Percentiles rank a stretch among this genome's conserved stretches.
Conservation (phyloP, 2,329 filamentous ascomycete genomes). For the Ramularia endophylla region DNA sequence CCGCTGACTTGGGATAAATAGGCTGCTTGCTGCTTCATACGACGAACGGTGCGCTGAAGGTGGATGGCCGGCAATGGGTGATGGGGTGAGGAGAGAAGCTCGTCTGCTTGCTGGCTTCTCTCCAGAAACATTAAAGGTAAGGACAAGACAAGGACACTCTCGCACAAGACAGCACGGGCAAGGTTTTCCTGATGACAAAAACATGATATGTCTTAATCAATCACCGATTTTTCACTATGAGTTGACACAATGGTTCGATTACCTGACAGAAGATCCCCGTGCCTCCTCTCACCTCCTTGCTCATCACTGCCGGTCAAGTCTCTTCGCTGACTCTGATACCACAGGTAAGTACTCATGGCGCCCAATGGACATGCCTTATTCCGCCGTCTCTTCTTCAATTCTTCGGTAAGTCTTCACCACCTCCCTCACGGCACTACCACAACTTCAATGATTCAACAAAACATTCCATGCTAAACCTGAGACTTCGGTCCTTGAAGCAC, state of each 20-base stretch:
- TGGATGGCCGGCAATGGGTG: conserved; percentile 4
- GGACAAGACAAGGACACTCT: no score
- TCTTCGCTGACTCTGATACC: conserved; percentile 20
- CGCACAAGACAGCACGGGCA: no score
- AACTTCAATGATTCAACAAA: conserved; percentile 58
- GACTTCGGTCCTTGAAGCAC: conserved; percentile 57
- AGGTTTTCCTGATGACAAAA: conserved; percentile 39
- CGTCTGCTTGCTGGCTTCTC: no score
- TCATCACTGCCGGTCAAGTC: background rate
- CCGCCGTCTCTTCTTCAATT: background rate
- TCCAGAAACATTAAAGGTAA: no score
- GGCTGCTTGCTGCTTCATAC: background rate
- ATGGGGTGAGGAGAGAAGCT: background rate
- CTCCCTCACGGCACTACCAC: conserved; percentile 19
- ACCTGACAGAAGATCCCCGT: conserved; percentile 34
- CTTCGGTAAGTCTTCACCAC: conserved; percentile 23
- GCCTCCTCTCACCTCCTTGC: background rate
- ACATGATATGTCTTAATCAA: conserved; percentile 42
- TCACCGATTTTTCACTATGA: conserved; percentile 40
- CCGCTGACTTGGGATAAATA: conserved; percentile 11
- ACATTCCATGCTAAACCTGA: conserved; percentile 77
- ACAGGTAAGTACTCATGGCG: conserved; percentile 23
- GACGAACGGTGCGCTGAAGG: background rate
- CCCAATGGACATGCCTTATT: conserved; percentile 10
- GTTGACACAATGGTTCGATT: conserved; percentile 44